Percentiles rank a stretch among this genome's conserved stretches.
These are phyloP conservation scores for Cercospora zeina DNA, from an alignment of 2,329 filamentous ascomycete genomes.

Conservation along the genomic window DNA sequence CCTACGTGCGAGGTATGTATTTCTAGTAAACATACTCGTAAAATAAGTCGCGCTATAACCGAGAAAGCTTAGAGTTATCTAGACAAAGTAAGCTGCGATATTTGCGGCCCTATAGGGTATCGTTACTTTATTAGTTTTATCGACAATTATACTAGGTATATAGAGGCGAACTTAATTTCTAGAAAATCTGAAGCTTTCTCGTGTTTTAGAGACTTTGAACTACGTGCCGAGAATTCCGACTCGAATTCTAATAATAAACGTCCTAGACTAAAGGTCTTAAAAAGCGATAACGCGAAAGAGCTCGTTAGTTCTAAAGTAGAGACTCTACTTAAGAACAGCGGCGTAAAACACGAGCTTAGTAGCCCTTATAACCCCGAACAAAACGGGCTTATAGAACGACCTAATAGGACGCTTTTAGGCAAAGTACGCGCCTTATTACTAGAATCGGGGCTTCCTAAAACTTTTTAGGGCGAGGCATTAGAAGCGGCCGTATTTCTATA, in stretches of 20 bases:
- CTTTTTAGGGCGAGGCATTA: too few species aligned
- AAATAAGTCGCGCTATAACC: slow-evolving; percentile 12
- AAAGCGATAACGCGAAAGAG: slow-evolving; percentile 18
- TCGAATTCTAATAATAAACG: slow-evolving; percentile 10
- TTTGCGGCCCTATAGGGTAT: slow-evolving; percentile 17
- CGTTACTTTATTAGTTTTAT: slow-evolving; percentile 21
- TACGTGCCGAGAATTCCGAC: background rate
- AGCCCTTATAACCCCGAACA: too few species aligned
- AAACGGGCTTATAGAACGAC: too few species aligned
- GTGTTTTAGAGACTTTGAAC: slow-evolving; percentile 10
- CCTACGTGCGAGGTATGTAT: slow-evolving; percentile 11
- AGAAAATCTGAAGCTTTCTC: slow-evolving; percentile 16
- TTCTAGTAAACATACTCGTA: slow-evolving; percentile 10
- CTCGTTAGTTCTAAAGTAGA: background rate
- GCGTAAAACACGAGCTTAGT: background rate
- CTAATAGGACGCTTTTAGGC: too few species aligned
- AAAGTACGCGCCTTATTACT: too few species aligned
- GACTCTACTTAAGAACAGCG: too few species aligned
- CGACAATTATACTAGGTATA: slow-evolving; percentile 17
- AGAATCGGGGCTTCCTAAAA: too few species aligned
- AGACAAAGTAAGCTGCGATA: slow-evolving; percentile 20
- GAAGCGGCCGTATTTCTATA: too few species aligned
- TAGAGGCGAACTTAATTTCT: slow-evolving; percentile 15
- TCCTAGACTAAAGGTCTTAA: slow-evolving; percentile 18
- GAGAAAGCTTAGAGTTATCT: slow-evolving; percentile 13